A percentile compares a stretch with the other conserved stretches of the same genome.
phyloP scores from a whole-genome alignment of 2,329 filamentous ascomycete species.

The Penicillium sp. region DNA sequence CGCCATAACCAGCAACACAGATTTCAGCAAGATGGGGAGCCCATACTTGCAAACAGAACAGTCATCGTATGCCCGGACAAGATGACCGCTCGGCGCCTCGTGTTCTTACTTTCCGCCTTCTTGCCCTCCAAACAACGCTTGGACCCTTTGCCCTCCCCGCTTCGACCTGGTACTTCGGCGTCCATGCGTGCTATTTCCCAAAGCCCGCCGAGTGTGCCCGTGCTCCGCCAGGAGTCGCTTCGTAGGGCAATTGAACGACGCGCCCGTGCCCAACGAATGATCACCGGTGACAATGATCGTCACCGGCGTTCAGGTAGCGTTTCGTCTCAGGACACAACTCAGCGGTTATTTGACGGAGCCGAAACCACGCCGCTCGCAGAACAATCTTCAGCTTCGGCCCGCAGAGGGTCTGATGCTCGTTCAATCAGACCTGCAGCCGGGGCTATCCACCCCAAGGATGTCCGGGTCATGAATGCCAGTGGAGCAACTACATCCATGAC shows the following conservation, averaged over 20 bases:
- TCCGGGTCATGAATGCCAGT: slow-evolving; percentile 45
- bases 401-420: slow-evolving; percentile 44
- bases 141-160: slow-evolving; percentile 38
- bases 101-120: slow-evolving; percentile 58
- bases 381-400: slow-evolving; percentile 20
- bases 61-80: slow-evolving; percentile 57
- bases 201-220: slow-evolving; percentile 50
- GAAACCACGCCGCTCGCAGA: slow-evolving; percentile 28
- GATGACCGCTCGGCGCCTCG: slow-evolving; percentile 56
- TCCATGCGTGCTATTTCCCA: slow-evolving; percentile 51
- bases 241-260: slow-evolving; percentile 53
- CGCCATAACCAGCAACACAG: slow-evolving; percentile 52
- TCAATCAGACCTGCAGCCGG: slow-evolving; percentile 44
- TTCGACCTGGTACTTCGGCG: slow-evolving; percentile 41
- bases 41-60: slow-evolving; percentile 51
- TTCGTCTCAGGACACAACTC: slow-evolving; percentile 43
- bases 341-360: slow-evolving; percentile 33
- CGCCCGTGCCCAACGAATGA: slow-evolving; percentile 46
- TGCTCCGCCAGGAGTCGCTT: slow-evolving; percentile 52
- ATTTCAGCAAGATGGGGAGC: slow-evolving; percentile 45
- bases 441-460: slow-evolving; percentile 47
- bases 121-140: slow-evolving; percentile 49
- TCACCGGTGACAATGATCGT: slow-evolving; percentile 32
- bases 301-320: slow-evolving; percentile 43
- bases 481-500: slow-evolving; percentile 52